Evolutionary conservation across 1,284 basidiomycete species (phyloP), one percentile per base, ranked within the genome.

Genomic region (Naganishia liquefaciens): DNA sequence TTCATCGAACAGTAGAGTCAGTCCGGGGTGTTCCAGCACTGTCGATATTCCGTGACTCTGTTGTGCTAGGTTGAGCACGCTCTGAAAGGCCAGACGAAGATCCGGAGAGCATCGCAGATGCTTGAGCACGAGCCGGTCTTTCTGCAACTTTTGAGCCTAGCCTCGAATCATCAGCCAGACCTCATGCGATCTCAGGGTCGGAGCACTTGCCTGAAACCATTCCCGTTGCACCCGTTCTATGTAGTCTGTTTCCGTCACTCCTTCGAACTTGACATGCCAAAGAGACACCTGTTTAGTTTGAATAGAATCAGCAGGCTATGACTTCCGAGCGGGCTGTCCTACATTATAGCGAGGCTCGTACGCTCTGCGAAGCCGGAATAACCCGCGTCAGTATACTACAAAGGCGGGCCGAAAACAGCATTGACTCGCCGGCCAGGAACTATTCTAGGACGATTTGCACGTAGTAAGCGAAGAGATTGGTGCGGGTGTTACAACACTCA

Each of bases 291-390:
- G 50, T 47, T 30, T 51, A 43, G 28, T 3, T 9, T 1, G 39
- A 37, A 6, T 53, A 9, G 11, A 5, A 15, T 57, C 25, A 57
- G n/a, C n/a, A 43, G n/a, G 6, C 30, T 33, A 43, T 15, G 33
- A n/a, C 6, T 13, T 11, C 25, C 44, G 30, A 5, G 25, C 25
- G 6, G 19, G 46, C 19, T 17, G 19, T 27, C 66, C 55, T 25
- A 57, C 66, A 40, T 68, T 64, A 47, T 62, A 68, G 33, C 66
- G 43, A 27, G 66, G 61, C 30, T 64, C 63, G n/a, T 64, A 68
- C 21, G 66, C 55, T 52, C 63, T 64, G 21, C 3, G 39, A 33
- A 21, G 19, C 11, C 7, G 21, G 7, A 21, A 23, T 11, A 21
- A 21, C 21, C 46, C 4, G 43, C 43, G 25, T 47, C 7, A 47